Conservation (phyloP, 805 yeast genomes). For the Kodamaea laetipori region DNA sequence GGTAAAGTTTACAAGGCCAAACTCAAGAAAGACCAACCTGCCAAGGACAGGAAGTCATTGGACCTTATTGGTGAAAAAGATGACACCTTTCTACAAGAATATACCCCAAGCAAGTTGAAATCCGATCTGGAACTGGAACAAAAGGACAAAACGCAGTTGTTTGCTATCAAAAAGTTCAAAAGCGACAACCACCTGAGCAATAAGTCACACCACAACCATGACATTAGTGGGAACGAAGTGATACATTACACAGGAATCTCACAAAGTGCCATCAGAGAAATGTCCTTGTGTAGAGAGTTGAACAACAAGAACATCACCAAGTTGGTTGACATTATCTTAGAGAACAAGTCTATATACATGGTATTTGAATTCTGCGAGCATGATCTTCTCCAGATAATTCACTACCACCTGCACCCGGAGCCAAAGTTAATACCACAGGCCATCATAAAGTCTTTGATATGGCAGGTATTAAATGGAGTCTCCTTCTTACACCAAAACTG, state of each 20-base stretch:
- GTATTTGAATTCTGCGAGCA: constrained; percentile 96
- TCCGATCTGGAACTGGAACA: not conserved
- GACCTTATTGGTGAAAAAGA: constrained; percentile 8
- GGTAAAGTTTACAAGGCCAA: constrained; percentile 93
- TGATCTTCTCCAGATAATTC: constrained; percentile 91
- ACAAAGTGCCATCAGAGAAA: constrained; percentile 94
- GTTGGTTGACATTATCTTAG: constrained; percentile 80
- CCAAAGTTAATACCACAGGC: constrained; percentile 73
- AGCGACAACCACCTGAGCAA: constrained; percentile 58
- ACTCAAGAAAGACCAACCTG: constrained; percentile 32
- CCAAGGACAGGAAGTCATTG: constrained; percentile 1
- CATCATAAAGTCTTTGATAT: constrained; percentile 79
- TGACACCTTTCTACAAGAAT: not conserved
- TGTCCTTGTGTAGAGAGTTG: constrained; percentile 90
- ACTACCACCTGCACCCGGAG: constrained; percentile 90
- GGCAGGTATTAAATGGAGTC: constrained; percentile 93
- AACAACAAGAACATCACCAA: constrained; percentile 77
- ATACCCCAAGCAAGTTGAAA: no score
- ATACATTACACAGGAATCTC: constrained; percentile 92
- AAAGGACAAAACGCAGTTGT: constrained; percentile 37
- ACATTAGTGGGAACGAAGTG: constrained; percentile 76
- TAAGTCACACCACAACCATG: constrained; percentile 36
- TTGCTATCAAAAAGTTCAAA: constrained; percentile 94
- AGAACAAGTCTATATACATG: constrained; percentile 89
- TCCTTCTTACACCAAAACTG: constrained; percentile 92